These are phyloP conservation scores for Ogataea glucozyma DNA, from an alignment of 805 yeast genomes.

Conservation along the genomic window DNA sequence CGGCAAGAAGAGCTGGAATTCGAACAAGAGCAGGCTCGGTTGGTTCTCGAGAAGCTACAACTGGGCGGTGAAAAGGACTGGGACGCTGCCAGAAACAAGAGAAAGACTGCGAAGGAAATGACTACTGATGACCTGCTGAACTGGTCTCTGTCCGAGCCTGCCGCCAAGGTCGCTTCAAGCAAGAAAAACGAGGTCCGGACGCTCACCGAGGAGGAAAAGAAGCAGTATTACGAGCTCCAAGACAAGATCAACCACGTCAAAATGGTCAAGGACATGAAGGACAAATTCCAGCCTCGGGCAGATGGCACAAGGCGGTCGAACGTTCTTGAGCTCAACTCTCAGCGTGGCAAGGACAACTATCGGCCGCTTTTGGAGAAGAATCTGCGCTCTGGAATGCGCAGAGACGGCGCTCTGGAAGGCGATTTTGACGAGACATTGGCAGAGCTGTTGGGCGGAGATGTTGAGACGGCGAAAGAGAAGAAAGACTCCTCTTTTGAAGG, in stretches of 20 bases:
- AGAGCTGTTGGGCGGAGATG: slow-evolving; percentile 21
- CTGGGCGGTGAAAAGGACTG: slow-evolving; percentile 8
- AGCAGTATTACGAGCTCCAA: slow-evolving; percentile 25
- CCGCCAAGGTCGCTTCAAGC: neutral
- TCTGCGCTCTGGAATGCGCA: slow-evolving; percentile 10
- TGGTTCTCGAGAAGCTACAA: slow-evolving; percentile 14
- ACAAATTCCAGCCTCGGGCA: slow-evolving; percentile 13
- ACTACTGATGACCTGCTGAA: slow-evolving; percentile 16
- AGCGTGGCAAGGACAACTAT: slow-evolving; percentile 20
- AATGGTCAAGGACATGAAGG: slow-evolving; percentile 15
- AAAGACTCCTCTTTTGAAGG: neutral
- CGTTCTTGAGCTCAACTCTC: slow-evolving; percentile 20
- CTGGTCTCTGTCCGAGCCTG: slow-evolving; percentile 13
- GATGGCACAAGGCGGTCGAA: slow-evolving; percentile 8
- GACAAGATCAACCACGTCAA: slow-evolving; percentile 26
- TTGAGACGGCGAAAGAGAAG: neutral
- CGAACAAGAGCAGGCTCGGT: slow-evolving; percentile 10
- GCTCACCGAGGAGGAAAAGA: slow-evolving; percentile 24
- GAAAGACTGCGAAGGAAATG: slow-evolving; percentile 13
- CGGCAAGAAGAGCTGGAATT: slow-evolving; percentile 8
- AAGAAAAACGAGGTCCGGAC: slow-evolving; percentile 7
- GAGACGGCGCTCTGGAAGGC: slow-evolving; percentile 5
- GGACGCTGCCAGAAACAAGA: slow-evolving; percentile 3
- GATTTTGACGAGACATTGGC: slow-evolving; percentile 25
- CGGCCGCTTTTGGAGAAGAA: slow-evolving; percentile 14